Percentiles rank a stretch among this genome's conserved stretches.
phyloP scores from a whole-genome alignment of 1,139 yeast genomes.

The Pichiaceae sp. region DNA sequence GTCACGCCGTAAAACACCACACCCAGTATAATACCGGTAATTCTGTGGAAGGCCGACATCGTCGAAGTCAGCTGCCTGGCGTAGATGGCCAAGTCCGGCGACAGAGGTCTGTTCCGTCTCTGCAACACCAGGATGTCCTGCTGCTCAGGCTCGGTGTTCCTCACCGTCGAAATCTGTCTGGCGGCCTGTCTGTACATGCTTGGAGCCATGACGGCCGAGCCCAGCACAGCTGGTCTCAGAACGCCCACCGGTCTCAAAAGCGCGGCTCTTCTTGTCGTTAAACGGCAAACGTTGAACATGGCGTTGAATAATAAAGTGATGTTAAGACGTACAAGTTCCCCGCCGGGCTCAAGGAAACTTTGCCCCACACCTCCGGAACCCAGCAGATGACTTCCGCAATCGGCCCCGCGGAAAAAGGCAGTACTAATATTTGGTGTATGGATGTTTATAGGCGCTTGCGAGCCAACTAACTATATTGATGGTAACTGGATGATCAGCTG shows the following conservation, averaged over 20 bases:
- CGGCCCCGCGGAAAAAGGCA: too few relatives aligned
- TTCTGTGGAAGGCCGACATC: conserved; percentile 76
- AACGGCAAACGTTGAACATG: not conserved
- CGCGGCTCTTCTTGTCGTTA: not conserved
- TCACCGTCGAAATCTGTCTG: conserved; percentile 45
- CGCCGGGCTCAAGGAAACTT: too few relatives aligned
- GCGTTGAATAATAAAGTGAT: not conserved
- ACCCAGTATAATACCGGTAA: conserved; percentile 81
- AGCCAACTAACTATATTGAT: too few relatives aligned
- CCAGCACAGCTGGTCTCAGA: conserved; percentile 5
- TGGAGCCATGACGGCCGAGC: conserved; percentile 9
- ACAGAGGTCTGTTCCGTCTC: conserved; percentile 79
- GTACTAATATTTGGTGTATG: too few relatives aligned
- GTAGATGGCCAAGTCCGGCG: conserved; percentile 88
- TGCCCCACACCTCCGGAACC: too few relatives aligned
- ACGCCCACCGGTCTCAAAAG: not conserved
- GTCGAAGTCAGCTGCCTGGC: conserved; percentile 83
- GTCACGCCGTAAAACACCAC: conserved; percentile 73
- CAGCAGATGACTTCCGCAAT: too few relatives aligned
- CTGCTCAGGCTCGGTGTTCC: conserved; percentile 56
- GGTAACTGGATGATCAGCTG: too few relatives aligned
- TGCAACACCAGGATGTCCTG: conserved; percentile 68
- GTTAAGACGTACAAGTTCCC: not conserved
- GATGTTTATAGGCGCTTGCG: too few relatives aligned
- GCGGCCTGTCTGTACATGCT: conserved; percentile 10